Evolutionary conservation across 2,329 filamentous ascomycete species (phyloP), one percentile per base, ranked within the genome.

Genomic region (Chrysoporthe deuterocubensis): DNA sequence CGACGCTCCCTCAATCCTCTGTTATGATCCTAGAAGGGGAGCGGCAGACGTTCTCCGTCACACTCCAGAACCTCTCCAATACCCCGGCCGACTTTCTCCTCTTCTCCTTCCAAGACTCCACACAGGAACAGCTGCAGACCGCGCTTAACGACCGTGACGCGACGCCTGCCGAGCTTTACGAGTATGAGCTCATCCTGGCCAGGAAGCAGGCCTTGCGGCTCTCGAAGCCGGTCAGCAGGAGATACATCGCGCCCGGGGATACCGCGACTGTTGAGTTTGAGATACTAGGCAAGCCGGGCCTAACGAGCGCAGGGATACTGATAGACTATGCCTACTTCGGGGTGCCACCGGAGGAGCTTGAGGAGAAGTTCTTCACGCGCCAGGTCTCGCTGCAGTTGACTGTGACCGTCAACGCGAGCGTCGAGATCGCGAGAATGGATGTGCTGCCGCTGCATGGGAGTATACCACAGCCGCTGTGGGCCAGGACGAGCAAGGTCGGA

Each of bases 11-110:
- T 0, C 94, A 97, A 74, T 92, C 92, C 32, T 92, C 93, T 11
- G 82, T 97, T 46, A 97, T 97, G 94, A 86, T 99, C 13, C 83
- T 99, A 6, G 95, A 98, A 80, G 96, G 96, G 56, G 95, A 99
- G 78, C 87, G 86, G 32, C 90, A 89, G 72, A 82, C 83, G 0
- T 96, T 98, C 75, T 90, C 87, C 0, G 85, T 97, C 18, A 94
- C 91, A 0, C 81, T 98, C 16, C 87, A 91, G 72, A 99, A 99
- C 72, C 82, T 88, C 9, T 96, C 93, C 0, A 81, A 84, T 0
- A 94, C 91, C 1, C 84, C 92, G 1, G 92, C 93, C 1, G 93
- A 97, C 75, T 90, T 98, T 66, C 81, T 97, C 46, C 84, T 96
- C 37, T 93, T 97, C 69, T 94, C 93, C 0, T 97, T 97, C 76